Conservation (phyloP, 345 rosid species). For the Cardamine resedifolia region DNA sequence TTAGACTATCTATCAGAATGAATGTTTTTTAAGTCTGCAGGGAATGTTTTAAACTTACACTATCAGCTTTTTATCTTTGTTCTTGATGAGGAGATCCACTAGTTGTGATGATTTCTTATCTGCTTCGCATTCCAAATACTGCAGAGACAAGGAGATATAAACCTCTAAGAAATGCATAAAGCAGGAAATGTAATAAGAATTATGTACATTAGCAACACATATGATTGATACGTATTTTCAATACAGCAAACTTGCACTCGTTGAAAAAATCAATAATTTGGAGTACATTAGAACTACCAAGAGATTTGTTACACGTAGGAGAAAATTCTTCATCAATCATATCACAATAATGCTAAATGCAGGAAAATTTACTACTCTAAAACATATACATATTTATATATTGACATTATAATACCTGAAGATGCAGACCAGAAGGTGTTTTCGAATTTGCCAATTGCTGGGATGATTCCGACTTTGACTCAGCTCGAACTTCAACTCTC, state of each 20-base stretch:
- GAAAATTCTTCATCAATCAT: neutral
- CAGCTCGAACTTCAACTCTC: slow-evolving; percentile 86
- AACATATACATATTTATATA: neutral
- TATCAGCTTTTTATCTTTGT: slow-evolving; percentile 70
- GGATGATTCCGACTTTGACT: slow-evolving; percentile 50
- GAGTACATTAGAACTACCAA: neutral
- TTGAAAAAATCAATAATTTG: neutral
- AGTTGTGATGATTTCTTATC: slow-evolving; percentile 84
- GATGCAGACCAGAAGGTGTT: slow-evolving; percentile 83
- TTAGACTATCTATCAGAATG: slow-evolving; percentile 1
- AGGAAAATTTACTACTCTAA: neutral
- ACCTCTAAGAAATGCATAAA: neutral
- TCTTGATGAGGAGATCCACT: slow-evolving; percentile 63
- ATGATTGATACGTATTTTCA: neutral
- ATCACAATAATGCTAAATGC: neutral
- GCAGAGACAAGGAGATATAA: slow-evolving; percentile 32
- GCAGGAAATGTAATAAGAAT: neutral
- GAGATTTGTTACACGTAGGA: neutral
- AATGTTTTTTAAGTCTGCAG: neutral
- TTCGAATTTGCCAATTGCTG: slow-evolving; percentile 54
- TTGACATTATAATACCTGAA: slow-evolving; percentile 53
- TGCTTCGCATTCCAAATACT: slow-evolving; percentile 93
- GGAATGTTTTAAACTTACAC: slow-evolving; percentile 54
- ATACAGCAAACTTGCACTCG: neutral
- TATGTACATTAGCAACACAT: neutral